Conservation (phyloP, 257 asterid species). For the Scutellaria minor region DNA sequence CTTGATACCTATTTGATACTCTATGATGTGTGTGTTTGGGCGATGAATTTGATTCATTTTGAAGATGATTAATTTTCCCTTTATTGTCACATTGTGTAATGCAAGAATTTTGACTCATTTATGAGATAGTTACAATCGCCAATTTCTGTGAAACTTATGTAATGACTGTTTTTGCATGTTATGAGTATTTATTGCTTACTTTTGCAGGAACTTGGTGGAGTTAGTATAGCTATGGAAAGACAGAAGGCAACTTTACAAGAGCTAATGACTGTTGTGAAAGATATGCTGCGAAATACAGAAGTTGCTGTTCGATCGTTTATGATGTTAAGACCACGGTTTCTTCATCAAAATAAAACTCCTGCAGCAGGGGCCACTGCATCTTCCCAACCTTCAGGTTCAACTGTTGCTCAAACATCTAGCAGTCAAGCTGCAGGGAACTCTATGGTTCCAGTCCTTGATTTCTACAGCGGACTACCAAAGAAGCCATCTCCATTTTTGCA, state of each 20-base stretch:
- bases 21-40: not conserved
- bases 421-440: constrained; percentile 67
- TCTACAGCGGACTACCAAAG: constrained; percentile 88
- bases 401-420: constrained; percentile 56
- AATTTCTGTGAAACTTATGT: not conserved
- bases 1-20: constrained; percentile 7
- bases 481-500: constrained; percentile 92
- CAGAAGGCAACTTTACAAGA: constrained; percentile 83
- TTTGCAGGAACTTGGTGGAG: constrained; percentile 90
- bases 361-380: constrained; percentile 53
- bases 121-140: not conserved
- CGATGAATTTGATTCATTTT: not conserved
- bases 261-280: constrained; percentile 78
- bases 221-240: constrained; percentile 77
- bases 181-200: constrained; percentile 2
- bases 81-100: constrained; percentile 1
- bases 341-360: constrained; percentile 64
- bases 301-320: constrained; percentile 90
- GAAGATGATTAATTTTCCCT: not conserved
- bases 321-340: constrained; percentile 88
- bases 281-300: constrained; percentile 89
- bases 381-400: constrained; percentile 69
- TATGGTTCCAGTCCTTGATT: constrained; percentile 68
- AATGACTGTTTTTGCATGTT: not conserved
- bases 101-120: not conserved